Evolutionary conservation across 768 basidiomycete species (phyloP).

Genomic region (Chalciporus piperatus): DNA sequence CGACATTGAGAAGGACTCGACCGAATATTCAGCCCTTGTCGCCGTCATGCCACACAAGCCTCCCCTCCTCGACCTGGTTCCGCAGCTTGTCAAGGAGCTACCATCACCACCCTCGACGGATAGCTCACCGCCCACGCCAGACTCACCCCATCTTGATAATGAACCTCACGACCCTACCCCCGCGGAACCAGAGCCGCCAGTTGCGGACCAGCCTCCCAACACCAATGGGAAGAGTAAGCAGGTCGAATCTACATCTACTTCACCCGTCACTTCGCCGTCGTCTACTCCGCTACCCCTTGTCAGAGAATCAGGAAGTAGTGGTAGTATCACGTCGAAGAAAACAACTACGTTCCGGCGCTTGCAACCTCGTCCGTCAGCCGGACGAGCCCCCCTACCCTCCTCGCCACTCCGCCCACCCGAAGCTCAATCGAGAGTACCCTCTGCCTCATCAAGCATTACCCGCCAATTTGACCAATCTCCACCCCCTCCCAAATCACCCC

Average conservation of each 20-base stretch:
- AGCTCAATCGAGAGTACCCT: slow-evolving; percentile 15
- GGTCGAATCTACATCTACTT: not conserved
- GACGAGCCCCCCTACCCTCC: slow-evolving; percentile 24
- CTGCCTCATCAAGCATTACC: slow-evolving; percentile 17
- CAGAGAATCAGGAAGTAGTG: slow-evolving; percentile 1
- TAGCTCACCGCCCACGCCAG: not conserved
- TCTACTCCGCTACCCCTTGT: slow-evolving; percentile 3
- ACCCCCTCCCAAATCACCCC: slow-evolving; percentile 26
- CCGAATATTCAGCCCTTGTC: slow-evolving; percentile 7
- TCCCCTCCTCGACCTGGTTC: slow-evolving; percentile 6
- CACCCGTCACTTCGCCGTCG: slow-evolving; percentile 8
- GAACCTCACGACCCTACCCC: not conserved
- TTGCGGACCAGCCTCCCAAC: slow-evolving; percentile 2
- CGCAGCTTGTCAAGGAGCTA: slow-evolving; percentile 1
- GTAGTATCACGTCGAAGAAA: slow-evolving; percentile 22
- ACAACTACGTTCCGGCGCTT: slow-evolving; percentile 54
- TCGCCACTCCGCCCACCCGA: slow-evolving; percentile 36
- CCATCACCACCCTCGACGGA: slow-evolving; percentile 8
- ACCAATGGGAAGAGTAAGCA: slow-evolving; percentile 11
- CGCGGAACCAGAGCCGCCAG: not conserved
- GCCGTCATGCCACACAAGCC: slow-evolving; percentile 8
- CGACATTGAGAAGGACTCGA: slow-evolving; percentile 21
- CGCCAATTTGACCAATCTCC: slow-evolving; percentile 26
- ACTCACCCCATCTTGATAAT: not conserved
- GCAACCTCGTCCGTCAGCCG: slow-evolving; percentile 33